A percentile compares a stretch with the other conserved stretches of the same genome.
Conservation (phyloP, 2,329 filamentous ascomycete genomes). For the Tolypocladium capitatum region DNA sequence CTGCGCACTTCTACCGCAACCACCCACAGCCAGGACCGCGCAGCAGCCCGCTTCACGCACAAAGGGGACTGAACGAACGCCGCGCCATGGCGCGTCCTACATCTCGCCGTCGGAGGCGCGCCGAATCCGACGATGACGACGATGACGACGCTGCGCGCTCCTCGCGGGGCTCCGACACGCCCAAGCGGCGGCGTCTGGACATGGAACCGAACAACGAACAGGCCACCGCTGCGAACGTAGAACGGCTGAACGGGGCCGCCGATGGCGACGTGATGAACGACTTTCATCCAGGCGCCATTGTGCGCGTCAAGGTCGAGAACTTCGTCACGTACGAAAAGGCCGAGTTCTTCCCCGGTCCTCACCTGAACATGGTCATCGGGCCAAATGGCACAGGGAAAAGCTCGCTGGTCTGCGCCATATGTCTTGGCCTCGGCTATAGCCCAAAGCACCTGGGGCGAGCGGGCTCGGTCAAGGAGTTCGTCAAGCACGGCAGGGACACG, state of each 20-base stretch:
- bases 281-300: slow-evolving; percentile 69
- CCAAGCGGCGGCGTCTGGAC: slow-evolving; percentile 24
- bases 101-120: slow-evolving; percentile 29
- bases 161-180: slow-evolving; percentile 13
- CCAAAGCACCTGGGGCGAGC: slow-evolving; percentile 75
- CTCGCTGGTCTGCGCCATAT: slow-evolving; percentile 92
- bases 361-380: slow-evolving; percentile 95
- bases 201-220: slow-evolving; percentile 9
- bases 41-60: background rate
- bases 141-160: slow-evolving; percentile 16
- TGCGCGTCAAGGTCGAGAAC: slow-evolving; percentile 72
- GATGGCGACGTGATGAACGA: slow-evolving; percentile 13
- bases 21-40: background rate
- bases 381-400: slow-evolving; percentile 99
- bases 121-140: slow-evolving; percentile 26
- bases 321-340: slow-evolving; percentile 93
- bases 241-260: slow-evolving; percentile 2
- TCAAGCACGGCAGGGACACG: slow-evolving; percentile 72
- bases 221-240: slow-evolving; percentile 6
- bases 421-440: slow-evolving; percentile 75
- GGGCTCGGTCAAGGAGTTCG: slow-evolving; percentile 74
- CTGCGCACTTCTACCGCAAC: background rate
- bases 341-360: slow-evolving; percentile 82
- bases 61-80: background rate
- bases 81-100: slow-evolving; percentile 15